Conservation (phyloP, 2,329 filamentous ascomycete species). For the Diaporthe vaccinii region DNA sequence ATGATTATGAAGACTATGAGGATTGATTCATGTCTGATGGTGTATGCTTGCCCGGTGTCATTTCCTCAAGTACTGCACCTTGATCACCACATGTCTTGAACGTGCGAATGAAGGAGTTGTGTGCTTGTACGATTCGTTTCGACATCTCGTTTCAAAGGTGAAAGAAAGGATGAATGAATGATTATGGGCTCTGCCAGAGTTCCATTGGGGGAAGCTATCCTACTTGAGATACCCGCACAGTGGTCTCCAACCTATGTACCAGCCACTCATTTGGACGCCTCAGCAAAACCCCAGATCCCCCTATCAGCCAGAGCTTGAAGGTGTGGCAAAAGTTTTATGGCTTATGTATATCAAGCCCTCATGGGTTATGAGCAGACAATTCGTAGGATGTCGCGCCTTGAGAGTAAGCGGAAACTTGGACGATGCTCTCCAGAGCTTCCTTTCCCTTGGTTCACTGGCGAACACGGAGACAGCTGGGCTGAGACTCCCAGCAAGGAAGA, state of each 20-base stretch:
- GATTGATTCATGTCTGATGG: neutral
- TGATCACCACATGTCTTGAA: neutral
- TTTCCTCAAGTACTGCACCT: no score
- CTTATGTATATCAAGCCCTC: neutral
- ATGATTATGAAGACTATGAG: slow-evolving; percentile 27
- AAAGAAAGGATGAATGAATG: neutral
- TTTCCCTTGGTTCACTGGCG: neutral
- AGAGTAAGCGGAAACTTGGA: neutral
- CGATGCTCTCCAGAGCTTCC: neutral
- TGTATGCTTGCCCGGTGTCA: neutral
- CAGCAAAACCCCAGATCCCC: neutral
- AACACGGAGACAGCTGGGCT: neutral
- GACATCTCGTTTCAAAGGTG: neutral
- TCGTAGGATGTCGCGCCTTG: neutral
- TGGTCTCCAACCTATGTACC: neutral
- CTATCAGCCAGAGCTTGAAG: neutral
- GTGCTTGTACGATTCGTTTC: neutral
- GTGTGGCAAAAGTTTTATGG: neutral
- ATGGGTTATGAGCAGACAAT: neutral
- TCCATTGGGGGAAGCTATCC: neutral
- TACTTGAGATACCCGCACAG: neutral
- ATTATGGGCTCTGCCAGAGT: neutral
- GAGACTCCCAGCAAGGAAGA: neutral
- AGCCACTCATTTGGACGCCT: neutral
- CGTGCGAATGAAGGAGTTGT: no score